Evolutionary conservation across 352 stramenopile genomes (phyloP).

Genomic region (Pythium pyrilobum): DNA sequence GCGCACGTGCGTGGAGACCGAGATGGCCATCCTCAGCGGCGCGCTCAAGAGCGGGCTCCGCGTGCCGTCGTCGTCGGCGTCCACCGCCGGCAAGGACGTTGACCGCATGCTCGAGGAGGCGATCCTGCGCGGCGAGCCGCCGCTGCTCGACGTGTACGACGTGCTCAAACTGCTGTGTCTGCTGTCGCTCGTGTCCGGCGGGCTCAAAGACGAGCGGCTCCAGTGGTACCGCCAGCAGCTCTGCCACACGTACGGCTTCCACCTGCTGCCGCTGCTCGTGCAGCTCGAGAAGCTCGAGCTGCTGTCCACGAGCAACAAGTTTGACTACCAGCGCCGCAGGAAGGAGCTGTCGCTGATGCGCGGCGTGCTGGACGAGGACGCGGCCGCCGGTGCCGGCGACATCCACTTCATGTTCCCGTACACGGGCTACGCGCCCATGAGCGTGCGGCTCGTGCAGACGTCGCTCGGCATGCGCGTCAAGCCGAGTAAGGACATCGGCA

Average conservation of each 20-base stretch:
- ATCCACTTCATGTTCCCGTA: conserved; percentile 88
- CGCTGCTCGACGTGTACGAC: conserved; percentile 63
- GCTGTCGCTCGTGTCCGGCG: conserved; percentile 61
- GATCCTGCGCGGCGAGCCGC: conserved; percentile 52
- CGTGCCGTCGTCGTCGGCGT: conserved; percentile 13
- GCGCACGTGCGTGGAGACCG: conserved; percentile 63
- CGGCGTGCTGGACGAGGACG: conserved; percentile 1
- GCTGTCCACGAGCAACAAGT: conserved; percentile 51
- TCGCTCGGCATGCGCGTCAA: conserved; percentile 71
- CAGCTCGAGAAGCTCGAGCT: conserved; percentile 72
- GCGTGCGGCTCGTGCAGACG: conserved; percentile 70
- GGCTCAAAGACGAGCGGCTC: conserved; percentile 50
- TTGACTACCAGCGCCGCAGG: conserved; percentile 43
- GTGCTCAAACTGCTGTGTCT: conserved; percentile 75
- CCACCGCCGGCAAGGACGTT: conserved; percentile 40
- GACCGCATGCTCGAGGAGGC: conserved; percentile 68
- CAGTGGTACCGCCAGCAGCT: conserved; percentile 69
- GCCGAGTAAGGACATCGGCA: conserved; percentile 11
- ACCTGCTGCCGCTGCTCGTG: conserved; percentile 58
- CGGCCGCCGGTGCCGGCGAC: conserved; percentile 16
- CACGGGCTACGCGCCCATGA: conserved; percentile 81
- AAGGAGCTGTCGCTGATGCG: conserved; percentile 20
- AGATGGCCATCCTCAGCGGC: conserved; percentile 76
- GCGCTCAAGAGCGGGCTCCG: conserved; percentile 25
- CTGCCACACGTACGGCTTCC: conserved; percentile 78